Percentiles rank a stretch among this genome's conserved stretches.
Conservation (phyloP, 2,329 filamentous ascomycete genomes). For the Macroventuria anomochaeta region DNA sequence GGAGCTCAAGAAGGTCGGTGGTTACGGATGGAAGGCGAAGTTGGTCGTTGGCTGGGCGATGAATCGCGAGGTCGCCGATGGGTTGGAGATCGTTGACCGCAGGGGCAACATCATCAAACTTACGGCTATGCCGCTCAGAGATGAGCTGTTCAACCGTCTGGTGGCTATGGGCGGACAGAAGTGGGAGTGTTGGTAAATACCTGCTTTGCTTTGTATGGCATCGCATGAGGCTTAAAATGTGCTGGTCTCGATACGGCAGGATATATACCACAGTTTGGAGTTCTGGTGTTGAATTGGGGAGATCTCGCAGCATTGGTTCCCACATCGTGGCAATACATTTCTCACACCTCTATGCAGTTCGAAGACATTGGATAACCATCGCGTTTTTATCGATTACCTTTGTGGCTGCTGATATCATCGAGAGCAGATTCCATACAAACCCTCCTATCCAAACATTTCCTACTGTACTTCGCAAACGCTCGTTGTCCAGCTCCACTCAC, state of each 20-base stretch:
- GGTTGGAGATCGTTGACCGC: slow-evolving; percentile 69
- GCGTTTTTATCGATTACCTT: no score
- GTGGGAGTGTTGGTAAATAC: slow-evolving; percentile 77
- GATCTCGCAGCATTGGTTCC: no score
- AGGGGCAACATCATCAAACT: slow-evolving; percentile 65
- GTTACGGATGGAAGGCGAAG: slow-evolving; percentile 84
- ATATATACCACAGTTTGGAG: neutral
- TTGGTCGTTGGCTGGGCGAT: slow-evolving; percentile 81
- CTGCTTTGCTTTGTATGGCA: no score
- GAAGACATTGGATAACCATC: no score
- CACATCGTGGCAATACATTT: no score
- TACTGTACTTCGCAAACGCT: no score
- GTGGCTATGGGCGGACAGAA: slow-evolving; percentile 80
- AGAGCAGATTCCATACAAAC: no score
- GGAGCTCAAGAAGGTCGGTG: slow-evolving; percentile 80
- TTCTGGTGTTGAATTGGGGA: neutral
- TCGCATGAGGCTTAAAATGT: no score
- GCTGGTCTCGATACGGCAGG: neutral
- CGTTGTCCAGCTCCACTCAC: no score
- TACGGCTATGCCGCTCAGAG: slow-evolving; percentile 73
- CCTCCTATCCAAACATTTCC: no score
- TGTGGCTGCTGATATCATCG: no score
- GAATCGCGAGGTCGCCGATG: slow-evolving; percentile 75
- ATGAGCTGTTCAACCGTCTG: slow-evolving; percentile 82
- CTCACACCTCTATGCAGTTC: no score